Percentiles rank a stretch among this genome's conserved stretches.
Evolutionary conservation across 2,329 filamentous ascomycete species (phyloP).

Genomic region (Escovopsis weberi): DNA sequence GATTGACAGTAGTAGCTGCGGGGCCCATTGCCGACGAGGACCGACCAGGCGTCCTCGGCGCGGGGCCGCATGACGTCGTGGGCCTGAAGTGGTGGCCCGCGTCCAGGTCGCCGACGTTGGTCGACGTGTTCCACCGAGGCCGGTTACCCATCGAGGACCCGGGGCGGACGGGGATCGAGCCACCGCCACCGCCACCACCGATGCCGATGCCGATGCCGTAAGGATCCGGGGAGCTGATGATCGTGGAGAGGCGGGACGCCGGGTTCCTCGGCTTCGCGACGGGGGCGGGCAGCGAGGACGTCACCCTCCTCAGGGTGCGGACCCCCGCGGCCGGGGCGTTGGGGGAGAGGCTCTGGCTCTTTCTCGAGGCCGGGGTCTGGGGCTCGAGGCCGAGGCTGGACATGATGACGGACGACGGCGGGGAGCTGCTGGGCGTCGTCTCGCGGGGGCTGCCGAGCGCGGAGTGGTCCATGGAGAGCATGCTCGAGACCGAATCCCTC

Average conservation of each 20-base stretch:
- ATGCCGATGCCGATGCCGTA: conserved; percentile 21
- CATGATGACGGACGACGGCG: conserved; percentile 48
- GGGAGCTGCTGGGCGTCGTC: conserved; percentile 50
- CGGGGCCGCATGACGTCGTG: conserved; percentile 44
- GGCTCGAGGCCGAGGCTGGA: conserved; percentile 36
- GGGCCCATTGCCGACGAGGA: conserved; percentile 28
- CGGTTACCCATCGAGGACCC: conserved; percentile 36
- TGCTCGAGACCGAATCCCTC: conserved; percentile 84
- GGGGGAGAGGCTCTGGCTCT: conserved; percentile 32
- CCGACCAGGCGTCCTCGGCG: conserved; percentile 31
- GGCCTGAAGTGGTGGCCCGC: conserved; percentile 57
- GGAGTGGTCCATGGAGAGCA: conserved; percentile 70
- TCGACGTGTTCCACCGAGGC: conserved; percentile 59
- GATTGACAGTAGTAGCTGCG: conserved; percentile 7
- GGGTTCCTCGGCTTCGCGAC: conserved; percentile 27
- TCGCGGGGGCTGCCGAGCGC: conserved; percentile 54
- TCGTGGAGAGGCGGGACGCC: conserved; percentile 30
- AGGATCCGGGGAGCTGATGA: conserved; percentile 36
- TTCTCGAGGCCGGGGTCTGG: conserved; percentile 27
- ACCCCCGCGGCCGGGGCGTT: conserved; percentile 31
- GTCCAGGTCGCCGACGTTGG: conserved; percentile 47
- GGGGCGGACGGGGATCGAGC: conserved; percentile 25
- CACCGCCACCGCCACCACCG: too few species aligned
- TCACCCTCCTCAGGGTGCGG: conserved; percentile 29
- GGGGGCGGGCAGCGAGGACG: conserved; percentile 33